A percentile compares a stretch with the other conserved stretches of the same genome.
Evolutionary conservation across 129 eudicot species (phyloP).

Genomic region (Smallanthus sonchifolius): DNA sequence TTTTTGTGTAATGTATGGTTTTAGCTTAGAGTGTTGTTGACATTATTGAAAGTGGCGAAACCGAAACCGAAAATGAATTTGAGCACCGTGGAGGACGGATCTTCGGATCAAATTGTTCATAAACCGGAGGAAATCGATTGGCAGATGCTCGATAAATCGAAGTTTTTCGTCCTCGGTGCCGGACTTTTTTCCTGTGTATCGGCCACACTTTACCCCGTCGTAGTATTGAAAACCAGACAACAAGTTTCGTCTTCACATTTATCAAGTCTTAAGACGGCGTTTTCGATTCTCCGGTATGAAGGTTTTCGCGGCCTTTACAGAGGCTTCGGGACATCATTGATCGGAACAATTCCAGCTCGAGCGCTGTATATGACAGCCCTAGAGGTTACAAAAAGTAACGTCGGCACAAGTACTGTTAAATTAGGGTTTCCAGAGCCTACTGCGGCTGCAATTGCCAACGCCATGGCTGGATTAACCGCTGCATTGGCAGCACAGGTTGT

Average conservation of each 20-base stretch:
- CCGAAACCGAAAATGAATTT: slow-evolving; percentile 47
- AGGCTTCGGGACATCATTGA: slow-evolving; percentile 88
- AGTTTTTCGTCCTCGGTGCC: slow-evolving; percentile 85
- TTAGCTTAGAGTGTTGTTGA: slow-evolving; percentile 8
- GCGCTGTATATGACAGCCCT: slow-evolving; percentile 83
- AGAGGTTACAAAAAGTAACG: slow-evolving; percentile 78
- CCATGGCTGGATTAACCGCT: slow-evolving; percentile 78
- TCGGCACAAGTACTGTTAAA: slow-evolving; percentile 44
- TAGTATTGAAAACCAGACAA: slow-evolving; percentile 79
- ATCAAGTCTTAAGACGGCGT: slow-evolving; percentile 44
- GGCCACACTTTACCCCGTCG: slow-evolving; percentile 66
- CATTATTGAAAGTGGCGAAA: slow-evolving; percentile 35
- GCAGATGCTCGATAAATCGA: slow-evolving; percentile 85
- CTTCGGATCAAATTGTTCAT: slow-evolving; percentile 42
- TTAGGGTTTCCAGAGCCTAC: slow-evolving; percentile 65
- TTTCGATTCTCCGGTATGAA: slow-evolving; percentile 47
- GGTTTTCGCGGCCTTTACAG: slow-evolving; percentile 74
- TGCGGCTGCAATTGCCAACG: slow-evolving; percentile 71
- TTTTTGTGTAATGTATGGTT: slow-evolving; percentile 13
- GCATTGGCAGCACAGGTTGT: slow-evolving; percentile 84
- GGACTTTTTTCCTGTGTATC: slow-evolving; percentile 87
- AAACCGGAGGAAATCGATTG: slow-evolving; percentile 84
- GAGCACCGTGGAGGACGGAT: slow-evolving; percentile 51
- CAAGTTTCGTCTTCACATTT: slow-evolving; percentile 53
- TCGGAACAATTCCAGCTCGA: slow-evolving; percentile 88